Evolutionary conservation across 768 basidiomycete species (phyloP).

Genomic region (Tulasnella sp.): DNA sequence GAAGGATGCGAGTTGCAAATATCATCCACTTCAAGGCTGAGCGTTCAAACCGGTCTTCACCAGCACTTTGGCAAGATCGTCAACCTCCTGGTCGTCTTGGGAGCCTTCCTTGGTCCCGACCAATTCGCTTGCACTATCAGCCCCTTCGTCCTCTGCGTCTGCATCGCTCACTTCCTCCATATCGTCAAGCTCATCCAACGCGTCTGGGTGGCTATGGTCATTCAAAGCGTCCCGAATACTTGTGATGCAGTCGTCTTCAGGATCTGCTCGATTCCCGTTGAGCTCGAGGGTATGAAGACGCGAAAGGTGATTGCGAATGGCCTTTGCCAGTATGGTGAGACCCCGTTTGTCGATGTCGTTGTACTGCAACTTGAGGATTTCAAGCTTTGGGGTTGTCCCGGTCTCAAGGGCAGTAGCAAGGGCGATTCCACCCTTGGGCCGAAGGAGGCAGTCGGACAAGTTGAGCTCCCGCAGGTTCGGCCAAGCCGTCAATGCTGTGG

Average conservation of each 20-base stretch:
- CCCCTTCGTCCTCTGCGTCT: constrained; percentile 25
- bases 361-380: constrained; percentile 75
- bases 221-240: constrained; percentile 31
- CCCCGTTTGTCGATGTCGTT: constrained; percentile 72
- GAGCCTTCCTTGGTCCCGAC: no score
- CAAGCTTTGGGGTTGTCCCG: constrained; percentile 65
- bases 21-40: no score
- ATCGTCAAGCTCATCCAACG: constrained; percentile 66
- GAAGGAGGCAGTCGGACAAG: constrained; percentile 84
- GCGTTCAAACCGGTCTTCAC: no score
- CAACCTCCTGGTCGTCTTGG: no score
- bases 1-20: no score
- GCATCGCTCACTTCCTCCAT: constrained; percentile 55
- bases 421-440: constrained; percentile 60
- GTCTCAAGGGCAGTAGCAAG: constrained; percentile 47
- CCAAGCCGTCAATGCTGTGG: constrained; percentile 57
- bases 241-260: constrained; percentile 35
- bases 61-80: no score
- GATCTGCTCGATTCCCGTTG: constrained; percentile 55
- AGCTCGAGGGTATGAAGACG: constrained; percentile 61
- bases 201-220: constrained; percentile 53
- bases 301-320: constrained; percentile 47
- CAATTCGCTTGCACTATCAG: no score
- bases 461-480: constrained; percentile 68
- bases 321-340: constrained; percentile 54